phyloP scores from a whole-genome alignment of 768 basidiomycete genomes.

The Cystofilobasidium capitatum region DNA sequence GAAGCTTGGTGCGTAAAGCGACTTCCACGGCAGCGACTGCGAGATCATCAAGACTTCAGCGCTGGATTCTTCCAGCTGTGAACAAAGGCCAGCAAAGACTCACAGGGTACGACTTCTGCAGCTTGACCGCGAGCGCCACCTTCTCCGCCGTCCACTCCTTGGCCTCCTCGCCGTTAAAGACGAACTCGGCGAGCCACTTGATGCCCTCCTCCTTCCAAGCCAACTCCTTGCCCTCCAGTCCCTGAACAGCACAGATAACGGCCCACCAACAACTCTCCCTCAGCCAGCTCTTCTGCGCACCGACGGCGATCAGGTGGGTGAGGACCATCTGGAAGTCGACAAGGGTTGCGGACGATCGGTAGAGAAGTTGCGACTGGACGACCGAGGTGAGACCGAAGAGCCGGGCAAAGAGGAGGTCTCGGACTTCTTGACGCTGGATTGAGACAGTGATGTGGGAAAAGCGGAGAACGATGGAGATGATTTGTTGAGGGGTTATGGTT shows the following conservation, averaged over 20 bases:
- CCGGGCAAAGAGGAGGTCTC: constrained; percentile 83
- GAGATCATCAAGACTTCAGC: not conserved
- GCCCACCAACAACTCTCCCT: constrained; percentile 86
- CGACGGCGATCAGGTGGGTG: constrained; percentile 54
- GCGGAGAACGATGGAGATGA: constrained; percentile 64
- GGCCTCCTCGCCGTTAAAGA: constrained; percentile 45
- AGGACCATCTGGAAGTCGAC: constrained; percentile 55
- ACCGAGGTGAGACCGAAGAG: constrained; percentile 80
- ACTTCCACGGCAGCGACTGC: constrained; percentile 55
- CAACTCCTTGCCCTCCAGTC: constrained; percentile 51
- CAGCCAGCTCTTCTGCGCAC: constrained; percentile 80
- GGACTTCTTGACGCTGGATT: constrained; percentile 82
- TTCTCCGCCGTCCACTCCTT: constrained; percentile 77
- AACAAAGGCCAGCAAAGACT: constrained; percentile 16
- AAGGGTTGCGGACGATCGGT: constrained; percentile 46
- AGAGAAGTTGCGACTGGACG: constrained; percentile 72
- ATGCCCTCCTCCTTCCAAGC: constrained; percentile 64
- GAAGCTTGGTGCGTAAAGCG: constrained; percentile 60
- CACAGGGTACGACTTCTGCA: constrained; percentile 54
- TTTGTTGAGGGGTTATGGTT: constrained; percentile 62
- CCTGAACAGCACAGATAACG: constrained; percentile 55
- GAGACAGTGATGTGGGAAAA: constrained; percentile 61
- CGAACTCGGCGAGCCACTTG: constrained; percentile 44
- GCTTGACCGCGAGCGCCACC: constrained; percentile 62
- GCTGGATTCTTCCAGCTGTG: not conserved